Base-by-base conservation (phyloP, 352 stramenopile genomes). In the Globisporangium cylindrosporum region DNA sequence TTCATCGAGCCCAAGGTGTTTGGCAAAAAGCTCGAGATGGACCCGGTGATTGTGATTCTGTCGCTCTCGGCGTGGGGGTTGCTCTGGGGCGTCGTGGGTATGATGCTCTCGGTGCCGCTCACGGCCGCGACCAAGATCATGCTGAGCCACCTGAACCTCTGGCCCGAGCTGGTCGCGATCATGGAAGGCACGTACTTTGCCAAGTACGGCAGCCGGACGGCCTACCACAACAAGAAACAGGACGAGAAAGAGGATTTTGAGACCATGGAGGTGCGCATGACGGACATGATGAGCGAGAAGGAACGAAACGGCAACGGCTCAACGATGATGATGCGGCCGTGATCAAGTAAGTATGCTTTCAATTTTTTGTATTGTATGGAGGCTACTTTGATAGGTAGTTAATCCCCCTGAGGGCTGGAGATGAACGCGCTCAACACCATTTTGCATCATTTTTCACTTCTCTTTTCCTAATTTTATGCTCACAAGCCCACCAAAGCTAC, bases 1-100 rank as follows among this genome's bases (percentile, higher is more conserved):
- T 96, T 96, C 58, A 90, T 96, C 56, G 88, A 96, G 67, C 88
- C 88, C 20, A 93, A 93, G 62, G 87, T 96, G 14, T 93, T 96
- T 67, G 88, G 88, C n/a, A 78, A 78, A 34, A 92, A 92, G 66
- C 82, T 96, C 12, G 88, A 96, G 70, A 94, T 96, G 64, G 87
- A 92, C 54, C 88, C 88, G 0, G 88, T 94, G 32, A 88, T 96
- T 38, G 88, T 96, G 48, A 94, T 96, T 46, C 69, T 96, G 36
- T 93, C 84, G 56, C 83, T 96, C 24, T 96, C 88, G n/a, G 88
- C 86, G 9, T 96, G 88, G 88, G 88, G 88, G 1, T 66, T 96
- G 59, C 71, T 96, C 5, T 96, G 88, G 88, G 87, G 88, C 25
- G 82, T 94, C 43, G 88, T 96, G 24, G 88, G 88, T 60, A 96